Conservation (phyloP, 2,329 filamentous ascomycete genomes). For the Xylariales sp. region DNA sequence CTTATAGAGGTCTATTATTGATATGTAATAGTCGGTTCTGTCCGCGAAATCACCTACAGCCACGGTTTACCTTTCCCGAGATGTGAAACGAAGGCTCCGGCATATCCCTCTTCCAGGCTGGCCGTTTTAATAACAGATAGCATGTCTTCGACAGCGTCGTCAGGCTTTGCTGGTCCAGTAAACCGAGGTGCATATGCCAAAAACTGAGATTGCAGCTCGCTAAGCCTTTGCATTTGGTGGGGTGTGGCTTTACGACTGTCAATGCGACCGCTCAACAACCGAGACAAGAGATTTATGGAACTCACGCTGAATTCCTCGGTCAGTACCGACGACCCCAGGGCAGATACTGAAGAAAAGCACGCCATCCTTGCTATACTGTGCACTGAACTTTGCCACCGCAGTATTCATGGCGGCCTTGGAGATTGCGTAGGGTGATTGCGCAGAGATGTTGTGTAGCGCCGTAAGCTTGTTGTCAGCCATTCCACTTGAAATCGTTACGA, state of each 20-base stretch:
- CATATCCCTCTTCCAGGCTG: constrained; percentile 25
- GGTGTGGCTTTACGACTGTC: not conserved
- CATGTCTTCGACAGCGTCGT: constrained; percentile 16
- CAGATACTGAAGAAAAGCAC: constrained; percentile 39
- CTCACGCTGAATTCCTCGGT: no score
- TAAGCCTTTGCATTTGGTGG: constrained; percentile 4
- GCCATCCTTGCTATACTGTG: constrained; percentile 35
- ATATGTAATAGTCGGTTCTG: no score
- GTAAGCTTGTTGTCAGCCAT: constrained; percentile 30
- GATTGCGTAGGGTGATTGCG: constrained; percentile 42
- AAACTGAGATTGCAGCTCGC: constrained; percentile 14
- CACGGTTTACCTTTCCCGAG: no score
- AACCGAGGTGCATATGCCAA: constrained; percentile 17
- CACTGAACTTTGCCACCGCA: constrained; percentile 33
- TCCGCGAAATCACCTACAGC: no score
- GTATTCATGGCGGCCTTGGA: constrained; percentile 22
- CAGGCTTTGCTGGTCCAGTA: constrained; percentile 14
- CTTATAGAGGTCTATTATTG: no score
- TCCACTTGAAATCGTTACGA: constrained; percentile 44
- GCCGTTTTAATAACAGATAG: constrained; percentile 16
- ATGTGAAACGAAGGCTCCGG: constrained; percentile 50
- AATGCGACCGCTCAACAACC: not conserved
- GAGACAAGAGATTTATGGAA: no score
- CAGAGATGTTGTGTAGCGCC: constrained; percentile 16
- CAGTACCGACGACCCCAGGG: constrained; percentile 35